Percentiles rank a stretch among this genome's conserved stretches.
These are phyloP conservation scores for Kazachstania kunashirensis DNA, from an alignment of 805 yeast species.

Conservation along the genomic window DNA sequence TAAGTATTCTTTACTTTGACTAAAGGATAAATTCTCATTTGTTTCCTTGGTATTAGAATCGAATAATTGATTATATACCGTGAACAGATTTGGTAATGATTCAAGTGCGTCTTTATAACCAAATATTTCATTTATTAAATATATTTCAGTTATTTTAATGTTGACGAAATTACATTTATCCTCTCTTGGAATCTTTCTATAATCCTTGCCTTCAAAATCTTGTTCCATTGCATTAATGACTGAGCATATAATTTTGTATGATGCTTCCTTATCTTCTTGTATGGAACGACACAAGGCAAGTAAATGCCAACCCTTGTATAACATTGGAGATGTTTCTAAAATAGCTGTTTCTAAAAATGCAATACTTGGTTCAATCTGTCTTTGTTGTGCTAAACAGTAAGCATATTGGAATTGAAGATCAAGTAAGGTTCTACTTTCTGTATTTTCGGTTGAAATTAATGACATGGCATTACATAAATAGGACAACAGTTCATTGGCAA, in stretches of 20 bases:
- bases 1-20: constrained; percentile 29
- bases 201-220: constrained; percentile 7
- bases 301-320: constrained; percentile 58
- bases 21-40: constrained; percentile 9
- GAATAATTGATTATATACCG: constrained; percentile 44
- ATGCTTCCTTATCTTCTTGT: constrained; percentile 45
- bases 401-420: constrained; percentile 37
- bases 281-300: constrained; percentile 55
- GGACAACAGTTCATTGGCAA: constrained; percentile 11
- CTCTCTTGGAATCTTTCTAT: constrained; percentile 6
- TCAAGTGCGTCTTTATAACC: constrained; percentile 55
- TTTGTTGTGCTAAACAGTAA: constrained; percentile 36
- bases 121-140: constrained; percentile 51
- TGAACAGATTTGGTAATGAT: constrained; percentile 56
- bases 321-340: constrained; percentile 42
- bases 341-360: constrained; percentile 39
- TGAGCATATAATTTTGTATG: constrained; percentile 47
- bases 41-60: not conserved
- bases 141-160: constrained; percentile 64
- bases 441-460: constrained; percentile 5
- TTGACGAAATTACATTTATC: constrained; percentile 47
- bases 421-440: not conserved
- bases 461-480: constrained; percentile 23
- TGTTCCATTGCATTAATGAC: constrained; percentile 39
- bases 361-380: constrained; percentile 36